Percentiles rank a stretch among this genome's conserved stretches.
phyloP scores from a whole-genome alignment of 495 filamentous ascomycete species.

The Aspergillus mulundensis region DNA sequence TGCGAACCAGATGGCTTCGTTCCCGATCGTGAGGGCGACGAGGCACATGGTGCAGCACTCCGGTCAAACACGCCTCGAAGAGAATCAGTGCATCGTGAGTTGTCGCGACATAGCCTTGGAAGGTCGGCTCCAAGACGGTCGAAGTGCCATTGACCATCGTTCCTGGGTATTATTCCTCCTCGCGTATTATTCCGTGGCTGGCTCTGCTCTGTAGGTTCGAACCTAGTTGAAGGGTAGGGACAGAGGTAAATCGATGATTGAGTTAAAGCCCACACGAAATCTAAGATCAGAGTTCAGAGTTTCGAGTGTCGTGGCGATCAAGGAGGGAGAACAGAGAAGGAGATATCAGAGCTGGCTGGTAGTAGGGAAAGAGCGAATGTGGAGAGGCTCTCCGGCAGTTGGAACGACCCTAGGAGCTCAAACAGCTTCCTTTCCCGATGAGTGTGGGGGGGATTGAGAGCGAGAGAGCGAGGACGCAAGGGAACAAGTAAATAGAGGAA shows the following conservation, averaged over 20 bases:
- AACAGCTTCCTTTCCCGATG: not conserved
- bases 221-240: conserved; percentile 19
- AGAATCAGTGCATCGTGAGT: conserved; percentile 73
- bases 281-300: conserved; percentile 11
- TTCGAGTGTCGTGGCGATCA: conserved; percentile 4
- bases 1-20: conserved; percentile 65
- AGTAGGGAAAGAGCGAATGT: not conserved
- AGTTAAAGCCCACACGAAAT: conserved; percentile 18
- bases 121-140: conserved; percentile 54
- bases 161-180: conserved; percentile 9
- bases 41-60: conserved; percentile 65
- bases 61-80: conserved; percentile 69
- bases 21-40: conserved; percentile 85
- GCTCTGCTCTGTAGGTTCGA: conserved; percentile 19
- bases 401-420: not conserved
- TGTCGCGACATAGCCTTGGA: conserved; percentile 61
- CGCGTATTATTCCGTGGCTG: not conserved
- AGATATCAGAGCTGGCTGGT: not conserved
- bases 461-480: conserved; percentile 1
- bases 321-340: conserved; percentile 3
- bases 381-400: not conserved
- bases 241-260: conserved; percentile 19
- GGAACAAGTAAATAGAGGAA: not conserved
- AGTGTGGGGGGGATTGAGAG: not conserved
- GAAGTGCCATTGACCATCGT: conserved; percentile 46